Evolutionary conservation across 495 filamentous ascomycete genomes (phyloP), one percentile per base, ranked within the genome.

Genomic region (Talaromyces trachyspermus): DNA sequence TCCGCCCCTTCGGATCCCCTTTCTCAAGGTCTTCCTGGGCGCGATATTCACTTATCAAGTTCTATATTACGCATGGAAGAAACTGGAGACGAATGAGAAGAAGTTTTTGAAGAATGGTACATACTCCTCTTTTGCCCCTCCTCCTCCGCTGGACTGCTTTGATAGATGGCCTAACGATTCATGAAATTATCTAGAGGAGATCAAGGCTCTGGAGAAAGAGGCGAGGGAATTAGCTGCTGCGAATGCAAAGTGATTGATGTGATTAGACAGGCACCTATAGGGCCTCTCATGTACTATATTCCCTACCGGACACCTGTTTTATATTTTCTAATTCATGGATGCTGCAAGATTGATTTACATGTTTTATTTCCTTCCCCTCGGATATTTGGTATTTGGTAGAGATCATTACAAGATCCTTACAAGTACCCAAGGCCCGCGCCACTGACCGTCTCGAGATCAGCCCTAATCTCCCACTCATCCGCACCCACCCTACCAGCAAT

Each of bases 11-110:
- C 63, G 74, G 77, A 20, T 74, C 84, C 90, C 92, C 10, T 77
- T 97, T 48, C 76, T 76, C 29, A 97, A 95, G 65, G 83, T 85
- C 49, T 84, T 95, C 56, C 75, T 96, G 7, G 81, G 89, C 42
- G 86, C 89, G 11, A 71, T 95, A 18, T 84, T 95, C 63, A 87
- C 84, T 0, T 98, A 95, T 66, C 92, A 98, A 62, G 56, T 87
- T 8, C 63, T 79, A 19, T 95, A 95, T 65, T 94, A 79, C 77
- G 66, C 71, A 17, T 98, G 91, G 92, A 49, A 79, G 64, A 92
- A 86, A 66, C 70, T 97, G n/a, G 91, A 96, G 66, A 75, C 71
- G 45, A 72, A 87, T 49, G 87, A 89, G 61, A 67, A 74, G 23
- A 86, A 80, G 64, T 66, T 72, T 9, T 71, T 83, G 36, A 80